Evolutionary conservation across 495 filamentous ascomycete species (phyloP).

Genomic region (Immersiella caudata): DNA sequence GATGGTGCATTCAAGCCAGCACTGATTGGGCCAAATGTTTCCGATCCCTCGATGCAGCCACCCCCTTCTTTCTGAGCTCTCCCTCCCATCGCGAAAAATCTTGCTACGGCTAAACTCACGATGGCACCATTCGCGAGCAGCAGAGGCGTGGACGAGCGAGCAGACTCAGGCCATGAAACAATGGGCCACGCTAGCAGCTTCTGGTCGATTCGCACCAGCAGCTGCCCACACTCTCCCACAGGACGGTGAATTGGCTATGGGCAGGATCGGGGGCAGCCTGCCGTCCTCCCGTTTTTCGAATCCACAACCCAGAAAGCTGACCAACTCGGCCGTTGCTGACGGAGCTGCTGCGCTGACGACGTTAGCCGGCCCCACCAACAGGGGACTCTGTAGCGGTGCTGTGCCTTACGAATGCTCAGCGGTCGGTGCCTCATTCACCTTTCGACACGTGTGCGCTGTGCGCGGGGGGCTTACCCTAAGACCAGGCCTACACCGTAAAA

Average conservation of each 20-base stretch:
- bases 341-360: neutral
- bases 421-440: neutral
- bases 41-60: neutral
- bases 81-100: constrained; percentile 12
- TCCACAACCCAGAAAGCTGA: neutral
- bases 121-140: neutral
- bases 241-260: neutral
- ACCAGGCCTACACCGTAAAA: neutral
- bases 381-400: neutral
- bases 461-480: neutral
- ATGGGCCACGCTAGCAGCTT: constrained; percentile 5
- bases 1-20: constrained; percentile 4
- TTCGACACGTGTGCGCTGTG: neutral
- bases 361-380: neutral
- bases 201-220: neutral
- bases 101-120: constrained; percentile 25
- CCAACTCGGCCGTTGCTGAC: neutral
- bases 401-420: constrained; percentile 1
- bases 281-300: neutral
- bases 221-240: neutral
- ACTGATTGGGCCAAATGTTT: constrained; percentile 14
- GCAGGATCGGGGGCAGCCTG: neutral
- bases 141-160: constrained; percentile 2
- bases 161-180: neutral
- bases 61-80: neutral